Conservation (phyloP, 345 rosid species). For the Capsella bursapastoris region DNA sequence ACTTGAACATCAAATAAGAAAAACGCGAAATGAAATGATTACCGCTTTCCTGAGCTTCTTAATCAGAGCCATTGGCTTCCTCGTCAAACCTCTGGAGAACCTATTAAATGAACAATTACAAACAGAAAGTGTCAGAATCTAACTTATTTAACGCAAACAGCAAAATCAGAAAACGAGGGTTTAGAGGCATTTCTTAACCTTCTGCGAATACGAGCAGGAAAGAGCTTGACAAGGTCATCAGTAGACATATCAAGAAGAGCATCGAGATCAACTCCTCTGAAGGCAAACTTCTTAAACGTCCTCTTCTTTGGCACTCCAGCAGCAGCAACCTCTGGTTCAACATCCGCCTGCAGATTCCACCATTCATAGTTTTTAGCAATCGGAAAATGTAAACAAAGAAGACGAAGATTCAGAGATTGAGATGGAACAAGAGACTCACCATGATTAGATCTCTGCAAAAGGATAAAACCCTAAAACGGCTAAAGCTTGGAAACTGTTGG, state of each 20-base stretch:
- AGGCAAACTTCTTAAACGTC: constrained; percentile 86
- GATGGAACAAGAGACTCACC: constrained; percentile 28
- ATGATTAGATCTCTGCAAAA: constrained; percentile 32
- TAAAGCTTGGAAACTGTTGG: constrained; percentile 1
- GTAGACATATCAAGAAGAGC: constrained; percentile 93
- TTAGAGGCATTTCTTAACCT: constrained; percentile 48
- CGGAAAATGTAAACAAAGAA: neutral
- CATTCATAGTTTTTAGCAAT: neutral
- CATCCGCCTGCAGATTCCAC: constrained; percentile 51
- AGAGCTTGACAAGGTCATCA: constrained; percentile 94
- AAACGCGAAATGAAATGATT: constrained; percentile 4
- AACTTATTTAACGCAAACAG: neutral
- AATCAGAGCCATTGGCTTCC: constrained; percentile 88
- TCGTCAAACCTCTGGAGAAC: constrained; percentile 89
- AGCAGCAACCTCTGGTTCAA: constrained; percentile 53
- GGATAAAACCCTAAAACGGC: constrained; percentile 37
- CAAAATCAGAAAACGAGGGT: neutral
- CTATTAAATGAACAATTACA: constrained; percentile 40
- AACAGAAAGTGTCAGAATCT: neutral
- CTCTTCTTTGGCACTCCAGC: constrained; percentile 75
- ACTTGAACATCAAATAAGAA: neutral
- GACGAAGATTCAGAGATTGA: neutral
- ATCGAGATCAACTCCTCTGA: constrained; percentile 86
- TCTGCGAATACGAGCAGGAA: constrained; percentile 92
- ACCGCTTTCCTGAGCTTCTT: constrained; percentile 90